Evolutionary conservation across 257 asterid species (phyloP), one percentile per base, ranked within the genome.

Genomic region (Perilla frutescens): DNA sequence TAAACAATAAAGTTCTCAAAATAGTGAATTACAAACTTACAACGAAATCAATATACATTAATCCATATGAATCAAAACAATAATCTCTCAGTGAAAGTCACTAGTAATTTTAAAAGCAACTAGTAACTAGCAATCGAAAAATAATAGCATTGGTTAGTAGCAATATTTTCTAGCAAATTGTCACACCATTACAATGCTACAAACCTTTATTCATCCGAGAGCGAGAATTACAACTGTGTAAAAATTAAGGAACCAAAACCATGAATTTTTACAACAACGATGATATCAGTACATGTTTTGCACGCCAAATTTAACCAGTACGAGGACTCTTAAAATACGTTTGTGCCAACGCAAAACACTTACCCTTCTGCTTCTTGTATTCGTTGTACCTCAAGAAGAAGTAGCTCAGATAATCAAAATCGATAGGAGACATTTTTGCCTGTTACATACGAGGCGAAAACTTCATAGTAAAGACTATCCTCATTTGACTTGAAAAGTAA

Each of bases 401-500:
- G 81, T 93, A 93, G 62, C 88, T 65, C 47, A 91, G 87, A 79
- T 93, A 93, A 70, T 93, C 97, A 43, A 93, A 93, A 67, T 87
- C 89, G 37, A 93, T 91, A 0, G 98, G 97, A 58, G 98, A 93
- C 94, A 91, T 88, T 82, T 91, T 93, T 1, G 92, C 97, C 98
- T 93, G 92, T 62, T 69, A 68, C 15, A 44, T 62, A 71, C 43
- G 48, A 51, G 40, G 67, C 43, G 7, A 66, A 62, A 62, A 72
- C 41, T 70, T 76, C 60, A 68, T 74, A 76, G 32, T 47, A 48
- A n/a, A 63, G 12, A 34, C 31, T 9, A 5, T 49, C 45, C 67
- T 66, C 66, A 9, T 72, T 62, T 3, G 6, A 57, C 60, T 50
- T 40, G 45, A 48, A 4, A 58, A 41, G 4, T 20, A 20, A 20